Evolutionary conservation across 352 stramenopile genomes (phyloP), one percentile per base, ranked within the genome.

Genomic region (Blastocystis sp.): DNA sequence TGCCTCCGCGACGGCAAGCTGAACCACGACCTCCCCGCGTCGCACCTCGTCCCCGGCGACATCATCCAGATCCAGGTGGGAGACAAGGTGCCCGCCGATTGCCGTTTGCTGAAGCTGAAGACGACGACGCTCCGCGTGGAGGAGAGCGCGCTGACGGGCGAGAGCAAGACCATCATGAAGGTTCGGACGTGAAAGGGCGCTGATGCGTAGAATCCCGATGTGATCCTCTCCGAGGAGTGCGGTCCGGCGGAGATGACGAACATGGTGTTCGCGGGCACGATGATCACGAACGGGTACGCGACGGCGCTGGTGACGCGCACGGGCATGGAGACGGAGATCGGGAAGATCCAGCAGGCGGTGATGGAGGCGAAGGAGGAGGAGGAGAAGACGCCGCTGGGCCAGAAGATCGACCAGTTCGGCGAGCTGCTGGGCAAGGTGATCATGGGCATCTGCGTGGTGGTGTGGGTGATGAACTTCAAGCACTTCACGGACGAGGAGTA

Each of bases 331-430:
- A 99, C 96, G 10, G 96, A 99, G 91, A 98, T 99, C 87, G 97
- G 97, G 38, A 98, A 98, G 91, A 98, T 98, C 84, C 93, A 96
- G 89, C 90, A 93, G 82, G n/a, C 94, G 95, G 92, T 97, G 70
- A 95, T 95, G 7, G 95, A 95, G 17, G 93, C 95, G 78, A 94
- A 97, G 9, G 66, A 76, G 7, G 66, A 76, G 17, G 92, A 97
- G 69, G 92, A 97, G 76, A 94, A 97, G 84, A 99, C 96, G 62
- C 97, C 96, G 43, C 92, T 99, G 0, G 95, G 93, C 87, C 95
- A 97, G 89, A 98, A 98, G 91, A 91, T 99, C 5, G 96, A 99
- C 91, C 95, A 98, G 90, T 99, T 99, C 90, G 96, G 95, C 41
- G 92, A 98, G 84, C 92, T 94, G 28, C 90, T 99, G 56, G 98